Evolutionary conservation across 257 asterid species (phyloP), one percentile per base, ranked within the genome.

Genomic region (Jacaranda mimosifolia): DNA sequence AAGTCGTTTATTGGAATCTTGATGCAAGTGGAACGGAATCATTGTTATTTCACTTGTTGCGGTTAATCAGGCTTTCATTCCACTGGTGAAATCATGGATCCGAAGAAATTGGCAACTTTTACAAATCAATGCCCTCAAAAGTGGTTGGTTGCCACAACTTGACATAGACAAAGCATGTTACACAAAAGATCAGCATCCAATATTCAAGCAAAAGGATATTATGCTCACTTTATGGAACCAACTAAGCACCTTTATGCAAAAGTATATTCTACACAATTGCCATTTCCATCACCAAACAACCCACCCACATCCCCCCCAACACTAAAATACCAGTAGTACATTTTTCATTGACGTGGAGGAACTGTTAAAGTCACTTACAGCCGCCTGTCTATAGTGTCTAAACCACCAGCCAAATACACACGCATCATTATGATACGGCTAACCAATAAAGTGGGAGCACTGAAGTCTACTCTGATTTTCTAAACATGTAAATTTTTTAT

Each of bases 1-100:
- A 68, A 36, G 65, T 49, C 63, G 72, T 58, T 56, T 35, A 53
- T 38, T 72, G 76, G 82, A 66, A 75, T 75, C 74, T 51, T 65
- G 79, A 79, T 74, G 81, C 81, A 75, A 83, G 83, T 79, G 81
- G 83, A 35, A 75, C 8, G 19, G 75, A 74, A 51, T 64, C 56
- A 75, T 69, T 58, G 63, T 51, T 59, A 79, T 72, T 74, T 70
- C 52, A 56, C 48, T 12, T 13, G 26, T 40, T 6, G 53, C 68
- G 57, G 36, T 40, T 70, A 39, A 15, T 43, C 18, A 26, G 9
- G 74, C 64, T 82, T 59, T 40, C 69, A 76, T 69, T 75, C 84
- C 74, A 11, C 75, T 32, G 49, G 59, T 49, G 55, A 70, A 80
- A 80, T 63, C 75, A 51, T 68, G 66, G 80, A 80, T 77, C 56